A percentile compares a stretch with the other conserved stretches of the same genome.
Evolutionary conservation across 768 basidiomycete species (phyloP).

Genomic region (Mycena maculata): DNA sequence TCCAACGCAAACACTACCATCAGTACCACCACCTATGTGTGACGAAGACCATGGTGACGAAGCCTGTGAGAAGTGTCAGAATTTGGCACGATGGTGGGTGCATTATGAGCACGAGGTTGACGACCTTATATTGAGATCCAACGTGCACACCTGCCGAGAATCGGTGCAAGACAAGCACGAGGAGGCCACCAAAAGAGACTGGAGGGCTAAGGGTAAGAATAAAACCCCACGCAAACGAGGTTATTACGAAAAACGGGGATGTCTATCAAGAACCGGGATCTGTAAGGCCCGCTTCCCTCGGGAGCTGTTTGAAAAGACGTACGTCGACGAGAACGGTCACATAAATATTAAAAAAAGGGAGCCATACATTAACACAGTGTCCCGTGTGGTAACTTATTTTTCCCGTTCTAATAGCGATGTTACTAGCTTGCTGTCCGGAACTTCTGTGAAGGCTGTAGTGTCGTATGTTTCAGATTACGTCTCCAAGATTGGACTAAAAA

Average conservation of each 20-base stretch:
- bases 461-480: neutral
- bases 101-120: slow-evolving; percentile 31
- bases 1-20: slow-evolving; percentile 41
- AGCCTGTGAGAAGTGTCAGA: slow-evolving; percentile 20
- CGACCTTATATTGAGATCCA: slow-evolving; percentile 33
- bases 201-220: neutral
- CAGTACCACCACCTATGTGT: slow-evolving; percentile 34
- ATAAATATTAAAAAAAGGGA: neutral
- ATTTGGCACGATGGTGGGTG: slow-evolving; percentile 24
- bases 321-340: neutral
- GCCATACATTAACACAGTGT: neutral
- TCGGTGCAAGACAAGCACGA: neutral
- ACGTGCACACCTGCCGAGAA: slow-evolving; percentile 34
- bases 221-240: neutral
- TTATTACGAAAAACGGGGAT: neutral
- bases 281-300: slow-evolving; percentile 1
- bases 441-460: neutral
- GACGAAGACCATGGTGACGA: neutral
- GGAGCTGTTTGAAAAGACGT: neutral
- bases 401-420: neutral
- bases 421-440: neutral
- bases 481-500: neutral
- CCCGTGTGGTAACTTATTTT: neutral
- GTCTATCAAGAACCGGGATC: neutral
- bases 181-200: neutral